Evolutionary conservation across 805 yeast species (phyloP), one percentile per base, ranked within the genome.

Genomic region (Hanseniaspora nectarophila): DNA sequence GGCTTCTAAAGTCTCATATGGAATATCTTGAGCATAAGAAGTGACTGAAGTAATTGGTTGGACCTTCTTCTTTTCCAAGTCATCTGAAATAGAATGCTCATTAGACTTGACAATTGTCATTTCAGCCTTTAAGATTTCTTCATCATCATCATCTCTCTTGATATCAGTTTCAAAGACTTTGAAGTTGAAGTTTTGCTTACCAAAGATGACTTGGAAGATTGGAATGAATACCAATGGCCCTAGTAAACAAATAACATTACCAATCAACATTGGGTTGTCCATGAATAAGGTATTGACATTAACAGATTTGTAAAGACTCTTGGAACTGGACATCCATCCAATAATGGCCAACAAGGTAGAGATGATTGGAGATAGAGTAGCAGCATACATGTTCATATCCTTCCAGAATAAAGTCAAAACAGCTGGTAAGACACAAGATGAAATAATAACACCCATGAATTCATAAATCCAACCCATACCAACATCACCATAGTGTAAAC

Each of bases 201-300:
- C 80, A 65, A 81, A 81, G 2, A 67, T 68, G 35, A 73, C 70
- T 0, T 92, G 82, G 51, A 87, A 69, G 9, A 81, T 61, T 26
- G 94, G 88, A 45, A 80, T 70, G 53, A 80, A 73, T 16, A 87
- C 65, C 16, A 76, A 61, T 9, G 95, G 95, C 1, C 89, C 75
- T 51, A 79, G 70, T 55, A 88, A 68, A 0, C 95, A 90, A 49
- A 86, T 88, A 44, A 86, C 79, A 65, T 88, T 88, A 55, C 95
- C 96, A 3, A 82, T 80, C 56, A 87, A 73, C 96, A 89, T 89
- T 38, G 96, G 83, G 62, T 85, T 76, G 65, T 89, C 95, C 56
- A 74, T 76, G 58, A 90, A 92, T n/a, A 94, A 78, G 53, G 65
- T 68, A 63, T 72, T 68, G 43, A 74, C 74, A 6, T 74, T 74